These are phyloP conservation scores for Fabrea salina DNA, from an alignment of 169 alveolate species.

Conservation along the genomic window DNA sequence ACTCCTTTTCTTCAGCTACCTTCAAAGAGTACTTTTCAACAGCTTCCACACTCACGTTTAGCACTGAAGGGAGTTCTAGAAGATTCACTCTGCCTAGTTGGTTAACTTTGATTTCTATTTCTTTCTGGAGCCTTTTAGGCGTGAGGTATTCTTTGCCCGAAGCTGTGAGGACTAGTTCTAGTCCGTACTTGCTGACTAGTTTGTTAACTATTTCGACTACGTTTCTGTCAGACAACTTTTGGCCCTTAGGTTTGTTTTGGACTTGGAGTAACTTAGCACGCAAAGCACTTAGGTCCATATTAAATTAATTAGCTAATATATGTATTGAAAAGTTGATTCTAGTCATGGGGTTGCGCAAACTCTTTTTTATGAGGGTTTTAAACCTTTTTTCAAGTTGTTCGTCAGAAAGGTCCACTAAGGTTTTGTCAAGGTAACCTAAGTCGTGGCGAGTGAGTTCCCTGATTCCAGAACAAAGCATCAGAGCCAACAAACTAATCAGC, in stretches of 20 bases:
- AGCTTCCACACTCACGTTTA: slow-evolving; percentile 15
- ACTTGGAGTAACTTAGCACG: slow-evolving; percentile 2
- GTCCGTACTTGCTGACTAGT: slow-evolving; percentile 1
- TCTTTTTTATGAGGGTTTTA: background rate
- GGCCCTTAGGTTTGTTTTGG: background rate
- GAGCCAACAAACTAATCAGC: slow-evolving; percentile 65
- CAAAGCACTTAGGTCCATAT: slow-evolving; percentile 15
- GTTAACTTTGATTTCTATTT: slow-evolving; percentile 21
- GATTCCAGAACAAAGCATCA: slow-evolving; percentile 75
- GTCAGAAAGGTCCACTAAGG: background rate
- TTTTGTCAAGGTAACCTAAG: background rate
- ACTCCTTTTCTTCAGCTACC: background rate
- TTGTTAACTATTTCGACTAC: slow-evolving; percentile 32
- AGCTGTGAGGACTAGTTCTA: background rate
- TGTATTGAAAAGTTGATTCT: background rate
- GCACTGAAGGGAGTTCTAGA: slow-evolving; percentile 1
- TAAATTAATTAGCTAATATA: background rate
- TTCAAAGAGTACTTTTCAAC: background rate
- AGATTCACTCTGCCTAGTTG: slow-evolving; percentile 3
- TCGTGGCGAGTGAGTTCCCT: slow-evolving; percentile 54
- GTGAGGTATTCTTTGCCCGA: slow-evolving; percentile 34
- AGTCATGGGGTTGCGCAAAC: background rate
- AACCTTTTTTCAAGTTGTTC: background rate
- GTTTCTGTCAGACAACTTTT: slow-evolving; percentile 25
- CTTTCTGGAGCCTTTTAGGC: slow-evolving; percentile 16